Evolutionary conservation across 257 asterid species (phyloP).

Genomic region (Nicotiana undulata): DNA sequence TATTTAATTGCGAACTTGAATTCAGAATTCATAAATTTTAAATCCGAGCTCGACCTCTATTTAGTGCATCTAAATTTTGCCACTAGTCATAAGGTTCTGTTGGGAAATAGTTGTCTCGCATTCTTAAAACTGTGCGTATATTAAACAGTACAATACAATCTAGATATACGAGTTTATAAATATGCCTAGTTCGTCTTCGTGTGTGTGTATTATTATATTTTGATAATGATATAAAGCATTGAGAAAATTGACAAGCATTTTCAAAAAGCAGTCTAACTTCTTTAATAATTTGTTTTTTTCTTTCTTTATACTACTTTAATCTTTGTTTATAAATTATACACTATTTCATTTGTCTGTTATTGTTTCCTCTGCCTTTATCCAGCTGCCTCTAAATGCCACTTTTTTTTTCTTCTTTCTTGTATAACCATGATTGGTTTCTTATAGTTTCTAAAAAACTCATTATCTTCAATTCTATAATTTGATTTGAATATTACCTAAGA

Average conservation of each 20-base stretch:
- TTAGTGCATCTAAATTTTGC: too few relatives aligned
- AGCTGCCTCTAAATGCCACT: not conserved
- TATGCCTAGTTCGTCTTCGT: not conserved
- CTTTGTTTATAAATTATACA: not conserved
- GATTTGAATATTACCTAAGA: not conserved
- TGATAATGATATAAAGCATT: not conserved
- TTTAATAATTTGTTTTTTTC: not conserved
- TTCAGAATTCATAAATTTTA: too few relatives aligned
- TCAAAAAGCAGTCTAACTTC: not conserved
- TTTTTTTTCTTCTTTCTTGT: not conserved
- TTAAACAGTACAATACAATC: not conserved
- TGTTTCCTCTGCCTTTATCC: not conserved
- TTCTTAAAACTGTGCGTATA: not conserved
- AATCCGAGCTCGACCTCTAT: too few relatives aligned
- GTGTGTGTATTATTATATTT: not conserved
- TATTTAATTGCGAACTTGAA: too few relatives aligned
- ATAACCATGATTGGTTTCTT: not conserved
- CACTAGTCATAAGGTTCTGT: too few relatives aligned
- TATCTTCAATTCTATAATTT: not conserved
- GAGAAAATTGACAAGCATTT: slow-evolving; percentile 3
- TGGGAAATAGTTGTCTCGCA: not conserved
- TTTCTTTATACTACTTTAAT: not conserved
- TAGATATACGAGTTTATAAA: not conserved
- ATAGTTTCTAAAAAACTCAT: not conserved
- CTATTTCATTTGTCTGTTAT: not conserved